phyloP scores from a whole-genome alignment of 1,139 yeast genomes.

The Candida frijolesensis region DNA sequence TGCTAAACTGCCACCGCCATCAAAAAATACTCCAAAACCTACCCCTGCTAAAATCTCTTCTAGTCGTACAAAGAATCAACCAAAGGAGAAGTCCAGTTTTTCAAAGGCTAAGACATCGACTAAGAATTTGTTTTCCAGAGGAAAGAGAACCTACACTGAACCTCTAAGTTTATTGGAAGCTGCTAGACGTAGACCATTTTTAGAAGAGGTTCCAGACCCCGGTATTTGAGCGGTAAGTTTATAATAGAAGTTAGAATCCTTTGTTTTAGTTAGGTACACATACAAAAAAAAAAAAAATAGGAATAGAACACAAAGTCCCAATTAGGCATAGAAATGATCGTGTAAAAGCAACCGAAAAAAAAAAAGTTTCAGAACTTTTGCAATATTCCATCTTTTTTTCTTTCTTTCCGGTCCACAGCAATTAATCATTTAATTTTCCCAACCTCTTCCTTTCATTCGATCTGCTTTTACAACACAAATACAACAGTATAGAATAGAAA shows the following conservation, averaged over 20 bases:
- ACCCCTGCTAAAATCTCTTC: neutral
- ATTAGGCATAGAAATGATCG: slow-evolving; percentile 2
- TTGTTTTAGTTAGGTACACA: neutral
- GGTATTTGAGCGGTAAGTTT: slow-evolving; percentile 17
- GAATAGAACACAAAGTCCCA: neutral
- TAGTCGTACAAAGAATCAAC: slow-evolving; percentile 1
- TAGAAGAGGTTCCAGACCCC: slow-evolving; percentile 46
- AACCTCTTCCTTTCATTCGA: neutral
- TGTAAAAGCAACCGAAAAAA: neutral
- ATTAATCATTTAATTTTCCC: neutral
- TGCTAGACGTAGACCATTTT: slow-evolving; percentile 23
- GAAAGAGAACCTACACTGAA: neutral
- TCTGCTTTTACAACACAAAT: neutral
- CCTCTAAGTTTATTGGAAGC: slow-evolving; percentile 5
- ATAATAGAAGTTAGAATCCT: neutral
- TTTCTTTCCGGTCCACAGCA: neutral
- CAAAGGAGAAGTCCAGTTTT: neutral
- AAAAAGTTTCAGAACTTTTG: neutral
- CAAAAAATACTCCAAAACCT: neutral
- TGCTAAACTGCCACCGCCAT: neutral
- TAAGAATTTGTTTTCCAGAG: neutral
- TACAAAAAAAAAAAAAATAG: neutral
- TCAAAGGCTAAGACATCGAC: neutral
- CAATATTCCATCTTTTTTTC: slow-evolving; percentile 1
- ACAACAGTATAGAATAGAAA: neutral